Percentiles rank a stretch among this genome's conserved stretches.
Conservation (phyloP, 306 rosid species). For the Hippophae tibetana region DNA sequence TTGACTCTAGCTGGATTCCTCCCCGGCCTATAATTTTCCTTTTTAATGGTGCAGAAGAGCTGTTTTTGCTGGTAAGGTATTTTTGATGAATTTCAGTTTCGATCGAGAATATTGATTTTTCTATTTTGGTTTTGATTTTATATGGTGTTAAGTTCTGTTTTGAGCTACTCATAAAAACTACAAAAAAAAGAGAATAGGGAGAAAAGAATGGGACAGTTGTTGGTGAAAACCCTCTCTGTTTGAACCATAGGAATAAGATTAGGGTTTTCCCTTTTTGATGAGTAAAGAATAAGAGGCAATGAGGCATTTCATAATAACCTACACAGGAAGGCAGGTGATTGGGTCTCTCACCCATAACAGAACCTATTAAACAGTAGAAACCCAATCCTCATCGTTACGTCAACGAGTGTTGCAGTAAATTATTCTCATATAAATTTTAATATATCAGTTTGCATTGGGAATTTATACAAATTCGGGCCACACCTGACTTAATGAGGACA, state of each 20-base stretch:
- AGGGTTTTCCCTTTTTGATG: no score
- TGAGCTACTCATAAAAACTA: neutral
- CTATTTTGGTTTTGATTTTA: neutral
- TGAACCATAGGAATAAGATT: no score
- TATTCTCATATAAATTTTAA: no score
- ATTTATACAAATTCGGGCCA: no score
- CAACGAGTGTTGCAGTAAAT: no score
- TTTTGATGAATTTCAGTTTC: conserved; percentile 8
- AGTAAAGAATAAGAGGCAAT: no score
- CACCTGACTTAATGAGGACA: no score
- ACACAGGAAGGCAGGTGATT: neutral
- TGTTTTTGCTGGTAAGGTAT: conserved; percentile 83
- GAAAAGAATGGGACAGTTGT: no score
- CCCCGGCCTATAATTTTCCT: conserved; percentile 73
- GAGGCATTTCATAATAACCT: neutral
- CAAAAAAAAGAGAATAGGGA: no score
- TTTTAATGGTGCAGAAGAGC: conserved; percentile 98
- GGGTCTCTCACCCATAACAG: neutral
- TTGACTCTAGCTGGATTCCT: conserved; percentile 82
- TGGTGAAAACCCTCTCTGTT: no score
- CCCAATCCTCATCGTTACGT: neutral
- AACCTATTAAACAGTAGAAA: neutral
- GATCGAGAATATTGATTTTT: conserved; percentile 3
- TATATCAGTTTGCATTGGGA: no score
- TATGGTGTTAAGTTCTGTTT: neutral